Conservation (phyloP, 2,329 filamentous ascomycete species). For the Cercospora zeina region DNA sequence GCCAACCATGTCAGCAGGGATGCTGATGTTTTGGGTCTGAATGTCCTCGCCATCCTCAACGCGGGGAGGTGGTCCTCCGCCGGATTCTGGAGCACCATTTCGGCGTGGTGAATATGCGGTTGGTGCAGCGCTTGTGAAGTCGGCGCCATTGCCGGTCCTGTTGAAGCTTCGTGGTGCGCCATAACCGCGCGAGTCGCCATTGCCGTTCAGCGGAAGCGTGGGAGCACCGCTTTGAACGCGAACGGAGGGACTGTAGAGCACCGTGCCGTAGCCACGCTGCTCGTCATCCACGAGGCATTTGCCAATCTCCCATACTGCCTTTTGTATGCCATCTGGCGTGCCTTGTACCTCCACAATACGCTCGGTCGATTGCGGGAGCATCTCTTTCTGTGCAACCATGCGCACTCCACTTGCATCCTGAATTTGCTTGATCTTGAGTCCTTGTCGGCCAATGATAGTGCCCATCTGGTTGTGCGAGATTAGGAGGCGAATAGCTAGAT, state of each 20-base stretch:
- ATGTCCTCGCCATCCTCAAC: constrained; percentile 97
- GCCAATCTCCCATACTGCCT: constrained; percentile 97
- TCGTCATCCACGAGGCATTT: constrained; percentile 98
- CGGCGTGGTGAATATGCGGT: constrained; percentile 71
- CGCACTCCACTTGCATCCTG: constrained; percentile 95
- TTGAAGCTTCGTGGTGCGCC: constrained; percentile 67
- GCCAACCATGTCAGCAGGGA: constrained; percentile 98
- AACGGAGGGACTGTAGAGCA: constrained; percentile 95
- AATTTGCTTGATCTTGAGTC: constrained; percentile 98
- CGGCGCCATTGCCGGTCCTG: constrained; percentile 91
- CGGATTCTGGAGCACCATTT: constrained; percentile 66
- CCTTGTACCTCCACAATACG: constrained; percentile 96
- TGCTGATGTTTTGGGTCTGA: constrained; percentile 99
- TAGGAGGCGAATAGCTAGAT: constrained; percentile 85
- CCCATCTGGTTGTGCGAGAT: constrained; percentile 99
- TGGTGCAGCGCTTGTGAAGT: constrained; percentile 79
- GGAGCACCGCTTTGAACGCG: constrained; percentile 70
- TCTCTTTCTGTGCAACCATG: constrained; percentile 99
- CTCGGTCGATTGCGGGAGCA: constrained; percentile 98
- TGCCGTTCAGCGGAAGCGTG: constrained; percentile 53
- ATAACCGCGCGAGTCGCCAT: constrained; percentile 55
- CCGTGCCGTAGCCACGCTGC: constrained; percentile 94
- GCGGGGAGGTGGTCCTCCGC: constrained; percentile 71
- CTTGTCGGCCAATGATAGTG: constrained; percentile 95
- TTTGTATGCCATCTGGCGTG: constrained; percentile 90